phyloP scores from a whole-genome alignment of 345 rosid genomes.

The Dipteronia dyeriana region DNA sequence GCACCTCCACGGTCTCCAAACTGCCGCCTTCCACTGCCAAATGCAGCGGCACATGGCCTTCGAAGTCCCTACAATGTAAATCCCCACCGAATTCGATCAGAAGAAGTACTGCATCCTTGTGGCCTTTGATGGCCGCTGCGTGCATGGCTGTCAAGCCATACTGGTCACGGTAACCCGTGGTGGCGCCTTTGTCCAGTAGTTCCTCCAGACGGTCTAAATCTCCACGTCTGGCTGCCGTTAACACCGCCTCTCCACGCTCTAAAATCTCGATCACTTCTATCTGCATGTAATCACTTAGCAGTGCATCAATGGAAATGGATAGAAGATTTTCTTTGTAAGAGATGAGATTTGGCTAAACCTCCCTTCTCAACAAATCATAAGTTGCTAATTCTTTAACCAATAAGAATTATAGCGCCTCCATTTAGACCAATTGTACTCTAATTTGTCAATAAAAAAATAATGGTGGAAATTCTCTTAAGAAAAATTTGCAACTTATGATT shows the following conservation, averaged over 20 bases:
- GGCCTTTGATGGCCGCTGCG: constrained; percentile 53
- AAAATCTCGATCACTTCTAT: constrained; percentile 28
- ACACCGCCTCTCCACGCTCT: constrained; percentile 35
- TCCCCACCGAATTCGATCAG: constrained; percentile 38
- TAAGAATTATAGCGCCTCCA: no score
- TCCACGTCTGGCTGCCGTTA: constrained; percentile 55
- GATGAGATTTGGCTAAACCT: no score
- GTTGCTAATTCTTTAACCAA: no score
- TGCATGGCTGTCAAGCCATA: constrained; percentile 53
- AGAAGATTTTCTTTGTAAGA: no score
- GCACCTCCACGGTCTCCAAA: constrained; percentile 37
- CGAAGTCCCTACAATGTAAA: constrained; percentile 40
- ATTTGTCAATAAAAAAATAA: no score
- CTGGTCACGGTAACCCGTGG: constrained; percentile 36
- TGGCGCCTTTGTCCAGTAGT: constrained; percentile 31
- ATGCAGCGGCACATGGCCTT: constrained; percentile 56
- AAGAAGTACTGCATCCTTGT: constrained; percentile 33
- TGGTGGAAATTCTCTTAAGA: no score
- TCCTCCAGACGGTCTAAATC: constrained; percentile 25
- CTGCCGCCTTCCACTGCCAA: constrained; percentile 53
- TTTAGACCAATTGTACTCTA: no score
- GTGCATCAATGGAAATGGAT: no score
- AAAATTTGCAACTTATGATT: no score
- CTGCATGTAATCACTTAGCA: no score
- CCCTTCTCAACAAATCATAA: no score